phyloP scores from a whole-genome alignment of 495 filamentous ascomycete species.

The Tuber melanosporum region DNA sequence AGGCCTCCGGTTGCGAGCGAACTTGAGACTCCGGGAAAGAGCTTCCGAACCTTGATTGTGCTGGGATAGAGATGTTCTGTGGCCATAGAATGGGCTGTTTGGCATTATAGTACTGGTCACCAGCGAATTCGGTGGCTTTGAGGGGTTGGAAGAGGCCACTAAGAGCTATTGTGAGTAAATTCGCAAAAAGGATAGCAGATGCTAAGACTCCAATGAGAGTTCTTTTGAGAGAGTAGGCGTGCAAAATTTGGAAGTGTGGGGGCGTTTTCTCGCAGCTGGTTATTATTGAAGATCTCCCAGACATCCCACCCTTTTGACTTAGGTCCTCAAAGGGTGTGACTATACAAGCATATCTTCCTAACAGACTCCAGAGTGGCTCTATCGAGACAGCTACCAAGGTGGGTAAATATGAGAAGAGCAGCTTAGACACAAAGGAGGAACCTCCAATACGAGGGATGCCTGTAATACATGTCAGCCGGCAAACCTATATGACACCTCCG shows the following conservation, averaged over 20 bases:
- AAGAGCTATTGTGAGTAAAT: constrained; percentile 14
- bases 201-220: constrained; percentile 25
- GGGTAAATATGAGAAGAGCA: constrained; percentile 43
- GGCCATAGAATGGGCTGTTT: constrained; percentile 11
- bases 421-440: constrained; percentile 10
- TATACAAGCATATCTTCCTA: constrained; percentile 46
- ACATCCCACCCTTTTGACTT: constrained; percentile 25
- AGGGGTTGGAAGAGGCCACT: constrained; percentile 41
- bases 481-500: background rate
- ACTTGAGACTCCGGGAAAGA: background rate
- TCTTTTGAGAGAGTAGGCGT: constrained; percentile 42
- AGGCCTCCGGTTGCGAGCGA: background rate
- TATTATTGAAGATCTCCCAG: constrained; percentile 34
- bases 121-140: background rate
- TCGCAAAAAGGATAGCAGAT: constrained; percentile 16
- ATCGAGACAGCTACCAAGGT: constrained; percentile 45
- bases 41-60: background rate
- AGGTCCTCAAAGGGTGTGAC: constrained; percentile 47
- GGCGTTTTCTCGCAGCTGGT: constrained; percentile 45
- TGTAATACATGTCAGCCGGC: background rate
- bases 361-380: constrained; percentile 45
- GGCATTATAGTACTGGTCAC: constrained; percentile 5
- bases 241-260: constrained; percentile 45
- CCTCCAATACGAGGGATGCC: constrained; percentile 8
- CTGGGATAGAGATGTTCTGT: background rate